Evolutionary conservation across 2,329 filamentous ascomycete genomes (phyloP).

Genomic region (Neobulgaria alba): DNA sequence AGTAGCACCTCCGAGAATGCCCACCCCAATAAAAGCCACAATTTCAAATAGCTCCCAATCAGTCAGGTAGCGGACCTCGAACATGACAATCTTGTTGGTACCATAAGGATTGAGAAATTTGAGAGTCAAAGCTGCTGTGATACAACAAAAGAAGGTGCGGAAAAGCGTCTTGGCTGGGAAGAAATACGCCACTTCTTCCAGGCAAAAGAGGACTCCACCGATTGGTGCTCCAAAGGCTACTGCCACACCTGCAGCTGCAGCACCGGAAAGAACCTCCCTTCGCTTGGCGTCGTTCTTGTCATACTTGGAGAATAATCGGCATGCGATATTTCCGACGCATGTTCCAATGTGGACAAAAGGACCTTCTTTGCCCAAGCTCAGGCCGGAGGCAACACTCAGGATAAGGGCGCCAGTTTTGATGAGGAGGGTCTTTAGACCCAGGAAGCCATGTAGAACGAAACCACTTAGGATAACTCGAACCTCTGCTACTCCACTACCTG

Average conservation of each 20-base stretch:
- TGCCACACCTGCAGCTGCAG: slow-evolving; percentile 83
- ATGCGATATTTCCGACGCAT: slow-evolving; percentile 90
- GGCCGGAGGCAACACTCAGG: slow-evolving; percentile 81
- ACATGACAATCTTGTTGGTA: slow-evolving; percentile 92
- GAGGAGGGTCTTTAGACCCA: slow-evolving; percentile 77
- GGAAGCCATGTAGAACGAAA: slow-evolving; percentile 91
- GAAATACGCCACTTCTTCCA: slow-evolving; percentile 96
- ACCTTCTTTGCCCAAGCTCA: slow-evolving; percentile 86
- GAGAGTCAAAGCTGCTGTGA: slow-evolving; percentile 79
- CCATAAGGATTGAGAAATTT: slow-evolving; percentile 96
- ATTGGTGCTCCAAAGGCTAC: slow-evolving; percentile 90
- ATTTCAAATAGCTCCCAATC: slow-evolving; percentile 97
- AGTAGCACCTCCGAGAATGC: slow-evolving; percentile 71
- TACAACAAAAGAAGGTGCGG: slow-evolving; percentile 96
- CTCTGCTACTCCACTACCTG: slow-evolving; percentile 92
- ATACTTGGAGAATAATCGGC: slow-evolving; percentile 90
- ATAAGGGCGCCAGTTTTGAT: slow-evolving; percentile 79
- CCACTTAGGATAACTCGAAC: slow-evolving; percentile 97
- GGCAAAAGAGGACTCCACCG: slow-evolving; percentile 81
- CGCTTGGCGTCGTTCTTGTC: slow-evolving; percentile 90
- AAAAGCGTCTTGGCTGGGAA: slow-evolving; percentile 97
- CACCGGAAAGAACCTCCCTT: slow-evolving; percentile 86
- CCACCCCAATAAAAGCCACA: slow-evolving; percentile 73
- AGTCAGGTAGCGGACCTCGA: slow-evolving; percentile 80
- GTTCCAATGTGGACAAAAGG: slow-evolving; percentile 97